Evolutionary conservation across 257 asterid genomes (phyloP).

Genomic region (Solanum clarkiae): DNA sequence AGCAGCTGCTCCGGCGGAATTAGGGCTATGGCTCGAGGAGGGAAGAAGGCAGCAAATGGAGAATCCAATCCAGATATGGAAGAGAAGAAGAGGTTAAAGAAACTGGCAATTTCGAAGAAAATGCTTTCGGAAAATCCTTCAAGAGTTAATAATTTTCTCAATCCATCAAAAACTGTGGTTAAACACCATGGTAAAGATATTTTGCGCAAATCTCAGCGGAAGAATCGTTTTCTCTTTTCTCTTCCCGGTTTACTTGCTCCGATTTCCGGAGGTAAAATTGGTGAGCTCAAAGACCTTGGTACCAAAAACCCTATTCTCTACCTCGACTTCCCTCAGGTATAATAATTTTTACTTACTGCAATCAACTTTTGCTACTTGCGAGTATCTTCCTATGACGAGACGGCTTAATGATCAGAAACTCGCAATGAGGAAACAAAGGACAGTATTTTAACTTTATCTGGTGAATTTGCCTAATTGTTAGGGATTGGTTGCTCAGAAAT

Average conservation of each 20-base stretch:
- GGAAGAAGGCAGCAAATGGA: slow-evolving; percentile 21
- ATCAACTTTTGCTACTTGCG: neutral
- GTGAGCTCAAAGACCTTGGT: slow-evolving; percentile 38
- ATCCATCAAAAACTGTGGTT: slow-evolving; percentile 52
- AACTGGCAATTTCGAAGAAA: slow-evolving; percentile 34
- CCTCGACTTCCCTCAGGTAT: slow-evolving; percentile 86
- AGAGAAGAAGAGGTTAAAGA: slow-evolving; percentile 51
- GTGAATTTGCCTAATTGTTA: neutral
- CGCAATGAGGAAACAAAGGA: neutral
- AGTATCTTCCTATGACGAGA: neutral
- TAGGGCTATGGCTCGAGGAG: slow-evolving; percentile 1
- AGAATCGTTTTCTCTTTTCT: slow-evolving; percentile 65
- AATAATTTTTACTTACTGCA: neutral
- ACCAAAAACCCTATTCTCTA: slow-evolving; percentile 81
- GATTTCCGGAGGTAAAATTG: slow-evolving; percentile 53
- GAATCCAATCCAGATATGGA: slow-evolving; percentile 30
- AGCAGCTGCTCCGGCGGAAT: neutral
- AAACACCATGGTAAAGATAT: slow-evolving; percentile 79
- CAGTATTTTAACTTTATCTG: neutral
- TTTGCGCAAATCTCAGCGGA: slow-evolving; percentile 68
- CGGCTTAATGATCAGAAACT: neutral
- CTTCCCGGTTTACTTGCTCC: slow-evolving; percentile 75
- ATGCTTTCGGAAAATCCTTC: slow-evolving; percentile 32
- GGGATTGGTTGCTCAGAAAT: neutral
- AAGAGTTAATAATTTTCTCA: slow-evolving; percentile 21